These are phyloP conservation scores for Camelina laxa DNA, from an alignment of 345 rosid genomes.

Conservation along the genomic window DNA sequence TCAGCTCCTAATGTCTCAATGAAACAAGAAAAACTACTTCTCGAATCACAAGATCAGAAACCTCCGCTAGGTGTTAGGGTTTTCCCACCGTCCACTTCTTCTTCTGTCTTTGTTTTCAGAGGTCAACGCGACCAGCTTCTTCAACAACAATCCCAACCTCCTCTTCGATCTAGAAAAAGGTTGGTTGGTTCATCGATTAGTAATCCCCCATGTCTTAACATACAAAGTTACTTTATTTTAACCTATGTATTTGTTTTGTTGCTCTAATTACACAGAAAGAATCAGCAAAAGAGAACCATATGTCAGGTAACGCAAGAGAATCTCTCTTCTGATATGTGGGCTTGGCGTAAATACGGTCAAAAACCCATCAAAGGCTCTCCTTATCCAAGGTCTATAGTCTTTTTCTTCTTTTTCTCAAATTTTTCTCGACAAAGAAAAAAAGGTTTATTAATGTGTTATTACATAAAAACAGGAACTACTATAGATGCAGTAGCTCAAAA, in stretches of 20 bases:
- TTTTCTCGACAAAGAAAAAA: neutral
- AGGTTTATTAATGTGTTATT: neutral
- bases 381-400: slow-evolving; percentile 62
- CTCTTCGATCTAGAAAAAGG: slow-evolving; percentile 66
- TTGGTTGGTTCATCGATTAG: slow-evolving; percentile 19
- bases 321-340: slow-evolving; percentile 84
- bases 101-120: slow-evolving; percentile 47
- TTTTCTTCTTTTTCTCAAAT: neutral
- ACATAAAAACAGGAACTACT: slow-evolving; percentile 68
- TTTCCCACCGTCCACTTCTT: slow-evolving; percentile 34
- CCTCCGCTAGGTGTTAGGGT: slow-evolving; percentile 36
- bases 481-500: slow-evolving; percentile 85
- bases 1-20: slow-evolving; percentile 23
- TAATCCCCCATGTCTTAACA: neutral
- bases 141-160: slow-evolving; percentile 44
- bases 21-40: slow-evolving; percentile 41
- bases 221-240: neutral
- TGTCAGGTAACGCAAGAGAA: slow-evolving; percentile 76
- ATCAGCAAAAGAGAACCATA: slow-evolving; percentile 65
- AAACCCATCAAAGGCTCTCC: slow-evolving; percentile 98
- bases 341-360: slow-evolving; percentile 98
- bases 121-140: slow-evolving; percentile 42
- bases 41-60: slow-evolving; percentile 36
- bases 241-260: neutral
- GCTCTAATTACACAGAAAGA: slow-evolving; percentile 54